A percentile compares a stretch with the other conserved stretches of the same genome.
Conservation (phyloP, 2,329 filamentous ascomycete genomes). For the Diplodia seriata region DNA sequence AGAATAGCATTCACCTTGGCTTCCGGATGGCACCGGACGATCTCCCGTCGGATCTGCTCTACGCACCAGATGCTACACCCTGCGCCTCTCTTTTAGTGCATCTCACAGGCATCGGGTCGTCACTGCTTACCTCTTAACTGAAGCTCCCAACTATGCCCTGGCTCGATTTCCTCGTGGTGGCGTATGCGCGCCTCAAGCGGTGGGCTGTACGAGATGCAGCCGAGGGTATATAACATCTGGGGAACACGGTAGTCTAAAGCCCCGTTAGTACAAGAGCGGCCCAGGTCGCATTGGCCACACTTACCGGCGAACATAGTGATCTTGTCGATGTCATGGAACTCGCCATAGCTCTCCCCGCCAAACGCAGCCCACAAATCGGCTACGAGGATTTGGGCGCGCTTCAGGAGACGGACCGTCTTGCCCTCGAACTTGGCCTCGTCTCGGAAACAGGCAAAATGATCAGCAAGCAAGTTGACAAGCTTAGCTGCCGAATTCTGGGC, state of each 20-base stretch:
- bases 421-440: constrained; percentile 81
- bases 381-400: constrained; percentile 93
- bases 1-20: constrained; percentile 80
- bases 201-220: constrained; percentile 76
- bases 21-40: constrained; percentile 73
- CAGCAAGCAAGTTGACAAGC: constrained; percentile 84
- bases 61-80: constrained; percentile 96
- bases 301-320: constrained; percentile 93
- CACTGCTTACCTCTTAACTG: constrained; percentile 75
- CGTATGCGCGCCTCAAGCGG: constrained; percentile 74
- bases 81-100: constrained; percentile 42
- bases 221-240: constrained; percentile 70
- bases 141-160: constrained; percentile 79
- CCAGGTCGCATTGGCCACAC: not conserved
- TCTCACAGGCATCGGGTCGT: not conserved
- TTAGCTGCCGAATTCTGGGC: constrained; percentile 81
- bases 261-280: constrained; percentile 17
- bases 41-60: constrained; percentile 84
- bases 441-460: constrained; percentile 83
- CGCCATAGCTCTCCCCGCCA: constrained; percentile 77
- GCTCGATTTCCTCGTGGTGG: constrained; percentile 68
- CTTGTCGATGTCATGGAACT: constrained; percentile 88
- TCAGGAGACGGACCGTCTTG: constrained; percentile 80
- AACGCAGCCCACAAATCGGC: constrained; percentile 98
- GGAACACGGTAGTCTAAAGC: constrained; percentile 85